These are phyloP conservation scores for Phytopythium kandeliae DNA, from an alignment of 352 stramenopile species.

Conservation along the genomic window DNA sequence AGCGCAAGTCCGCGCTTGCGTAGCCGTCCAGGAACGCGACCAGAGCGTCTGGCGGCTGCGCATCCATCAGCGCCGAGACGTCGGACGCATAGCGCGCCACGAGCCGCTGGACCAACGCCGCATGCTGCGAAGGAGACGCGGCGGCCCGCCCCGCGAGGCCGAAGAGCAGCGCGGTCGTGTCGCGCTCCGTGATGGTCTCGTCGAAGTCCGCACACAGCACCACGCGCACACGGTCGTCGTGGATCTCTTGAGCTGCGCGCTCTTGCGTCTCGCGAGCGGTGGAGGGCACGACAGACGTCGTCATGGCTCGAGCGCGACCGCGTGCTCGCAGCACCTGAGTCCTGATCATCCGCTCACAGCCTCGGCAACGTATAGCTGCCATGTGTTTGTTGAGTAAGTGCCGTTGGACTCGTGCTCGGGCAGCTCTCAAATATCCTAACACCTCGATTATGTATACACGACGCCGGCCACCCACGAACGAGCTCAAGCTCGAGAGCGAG, in stretches of 20 bases:
- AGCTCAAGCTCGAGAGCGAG: too few species aligned
- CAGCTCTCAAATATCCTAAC: background rate
- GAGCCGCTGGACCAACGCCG: conserved; percentile 18
- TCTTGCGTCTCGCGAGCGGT: too few species aligned
- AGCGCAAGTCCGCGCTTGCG: conserved; percentile 34
- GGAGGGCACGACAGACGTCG: background rate
- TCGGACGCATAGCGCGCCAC: conserved; percentile 32
- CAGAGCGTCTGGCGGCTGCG: conserved; percentile 13
- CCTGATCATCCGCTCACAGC: too few species aligned
- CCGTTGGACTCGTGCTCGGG: too few species aligned
- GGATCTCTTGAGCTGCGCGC: too few species aligned
- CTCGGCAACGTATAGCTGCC: too few species aligned
- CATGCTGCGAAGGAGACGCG: conserved; percentile 9
- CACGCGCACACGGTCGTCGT: background rate
- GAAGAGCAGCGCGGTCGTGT: conserved; percentile 61
- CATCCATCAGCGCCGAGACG: conserved; percentile 13
- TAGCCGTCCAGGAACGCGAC: conserved; percentile 37
- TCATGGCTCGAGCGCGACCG: background rate
- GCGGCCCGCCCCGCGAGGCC: conserved; percentile 13
- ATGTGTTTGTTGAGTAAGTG: too few species aligned
- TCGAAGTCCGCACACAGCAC: conserved; percentile 63
- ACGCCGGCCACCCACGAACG: too few species aligned
- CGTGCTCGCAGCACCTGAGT: too few species aligned
- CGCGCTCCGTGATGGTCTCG: conserved; percentile 50
- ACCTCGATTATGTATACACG: background rate